A percentile compares a stretch with the other conserved stretches of the same genome.
phyloP scores from a whole-genome alignment of 2,329 filamentous ascomycete genomes.

The Colletotrichum agaves region DNA sequence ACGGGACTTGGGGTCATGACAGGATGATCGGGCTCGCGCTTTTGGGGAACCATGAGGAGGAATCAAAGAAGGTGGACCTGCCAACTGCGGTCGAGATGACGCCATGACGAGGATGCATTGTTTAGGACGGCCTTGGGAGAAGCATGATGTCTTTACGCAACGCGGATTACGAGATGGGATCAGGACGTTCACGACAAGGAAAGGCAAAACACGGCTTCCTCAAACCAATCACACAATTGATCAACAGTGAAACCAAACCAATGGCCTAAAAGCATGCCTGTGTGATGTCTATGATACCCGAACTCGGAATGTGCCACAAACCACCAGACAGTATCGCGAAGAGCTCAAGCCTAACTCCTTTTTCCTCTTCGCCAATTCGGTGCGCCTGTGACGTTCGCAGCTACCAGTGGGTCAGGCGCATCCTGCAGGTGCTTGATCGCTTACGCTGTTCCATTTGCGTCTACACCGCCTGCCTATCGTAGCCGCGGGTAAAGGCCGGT shows the following conservation, averaged over 20 bases:
- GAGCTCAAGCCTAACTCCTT: not conserved
- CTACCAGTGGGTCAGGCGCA: not conserved
- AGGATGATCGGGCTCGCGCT: constrained; percentile 14
- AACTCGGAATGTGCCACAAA: not conserved
- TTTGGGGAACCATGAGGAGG: constrained; percentile 25
- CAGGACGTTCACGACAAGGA: constrained; percentile 32
- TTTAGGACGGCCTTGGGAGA: constrained; percentile 27
- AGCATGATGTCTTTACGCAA: constrained; percentile 32
- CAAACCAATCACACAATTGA: constrained; percentile 21
- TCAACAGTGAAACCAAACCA: constrained; percentile 26
- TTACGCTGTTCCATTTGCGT: not conserved
- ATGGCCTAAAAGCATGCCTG: not conserved
- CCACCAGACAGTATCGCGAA: not conserved
- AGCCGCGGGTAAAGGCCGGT: constrained; percentile 18
- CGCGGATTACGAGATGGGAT: constrained; percentile 33
- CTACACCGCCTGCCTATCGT: constrained; percentile 21
- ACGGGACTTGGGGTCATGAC: constrained; percentile 37
- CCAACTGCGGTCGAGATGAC: constrained; percentile 36
- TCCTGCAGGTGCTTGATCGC: not conserved
- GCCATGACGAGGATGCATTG: constrained; percentile 34
- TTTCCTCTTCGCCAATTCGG: not conserved
- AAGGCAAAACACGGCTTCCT: constrained; percentile 27
- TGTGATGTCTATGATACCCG: not conserved
- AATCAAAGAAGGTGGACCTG: constrained; percentile 33
- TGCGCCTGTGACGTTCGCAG: constrained; percentile 23